These are phyloP conservation scores for Trypanosoma cruzi DNA, from an alignment of 208 protist species.

Conservation along the genomic window DNA sequence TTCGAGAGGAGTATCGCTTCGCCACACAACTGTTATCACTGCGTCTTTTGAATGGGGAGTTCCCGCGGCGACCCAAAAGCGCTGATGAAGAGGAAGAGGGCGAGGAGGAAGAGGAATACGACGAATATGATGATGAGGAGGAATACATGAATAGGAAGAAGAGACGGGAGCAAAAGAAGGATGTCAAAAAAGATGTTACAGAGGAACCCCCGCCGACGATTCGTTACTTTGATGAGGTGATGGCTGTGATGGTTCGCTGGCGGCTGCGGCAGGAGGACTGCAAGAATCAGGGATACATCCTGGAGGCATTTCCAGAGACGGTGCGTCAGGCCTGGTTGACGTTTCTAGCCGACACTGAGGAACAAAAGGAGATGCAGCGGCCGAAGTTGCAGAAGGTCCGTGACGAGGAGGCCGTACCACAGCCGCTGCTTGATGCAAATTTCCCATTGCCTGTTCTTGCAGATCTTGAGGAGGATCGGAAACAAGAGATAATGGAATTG, in stretches of 20 bases:
- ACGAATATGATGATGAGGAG: constrained; percentile 14
- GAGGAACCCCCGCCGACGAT: constrained; percentile 21
- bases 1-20: constrained; percentile 73
- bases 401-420: constrained; percentile 31
- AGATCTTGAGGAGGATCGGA: constrained; percentile 49
- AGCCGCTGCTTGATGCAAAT: constrained; percentile 49
- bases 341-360: constrained; percentile 52
- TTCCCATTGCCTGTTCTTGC: constrained; percentile 60
- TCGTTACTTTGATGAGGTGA: constrained; percentile 68
- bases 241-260: constrained; percentile 86
- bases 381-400: constrained; percentile 25
- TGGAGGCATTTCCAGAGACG: constrained; percentile 85
- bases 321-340: constrained; percentile 82
- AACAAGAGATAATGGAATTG: constrained; percentile 23
- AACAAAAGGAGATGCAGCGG: constrained; percentile 35
- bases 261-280: constrained; percentile 82
- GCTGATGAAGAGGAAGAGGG: constrained; percentile 34
- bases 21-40: constrained; percentile 50
- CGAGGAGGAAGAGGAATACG: constrained; percentile 43
- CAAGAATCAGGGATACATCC: constrained; percentile 90
- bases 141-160: no score
- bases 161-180: constrained; percentile 19
- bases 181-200: background rate
- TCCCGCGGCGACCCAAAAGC: constrained; percentile 38
- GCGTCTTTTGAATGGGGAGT: constrained; percentile 50